These are phyloP conservation scores for Petrea volubilis DNA, from an alignment of 257 asterid genomes.

Conservation along the genomic window DNA sequence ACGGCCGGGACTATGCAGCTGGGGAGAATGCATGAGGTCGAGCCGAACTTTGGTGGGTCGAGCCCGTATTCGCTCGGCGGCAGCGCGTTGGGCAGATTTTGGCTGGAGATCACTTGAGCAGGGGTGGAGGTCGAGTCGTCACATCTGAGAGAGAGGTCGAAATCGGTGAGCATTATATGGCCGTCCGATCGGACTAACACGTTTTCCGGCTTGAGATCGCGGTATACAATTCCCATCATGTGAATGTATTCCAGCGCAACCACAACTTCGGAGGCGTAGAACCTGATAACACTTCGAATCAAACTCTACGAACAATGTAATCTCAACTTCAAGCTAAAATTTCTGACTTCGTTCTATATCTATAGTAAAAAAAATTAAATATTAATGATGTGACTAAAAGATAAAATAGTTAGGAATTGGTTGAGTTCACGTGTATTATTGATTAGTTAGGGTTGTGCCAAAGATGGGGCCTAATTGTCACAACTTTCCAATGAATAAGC, in stretches of 20 bases:
- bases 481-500: neutral
- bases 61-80: conserved; percentile 34
- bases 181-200: conserved; percentile 78
- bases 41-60: conserved; percentile 46
- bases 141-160: conserved; percentile 71
- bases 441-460: conserved; percentile 18
- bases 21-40: conserved; percentile 82
- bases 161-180: conserved; percentile 84
- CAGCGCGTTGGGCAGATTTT: conserved; percentile 30
- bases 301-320: no score
- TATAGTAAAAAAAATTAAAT: no score
- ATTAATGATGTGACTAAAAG: no score
- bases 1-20: conserved; percentile 71
- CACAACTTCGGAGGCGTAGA: conserved; percentile 76
- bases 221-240: conserved; percentile 85
- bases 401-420: neutral
- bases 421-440: conserved; percentile 4
- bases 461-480: conserved; percentile 19
- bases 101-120: conserved; percentile 56
- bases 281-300: conserved; percentile 34
- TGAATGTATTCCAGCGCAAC: conserved; percentile 80
- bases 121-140: conserved; percentile 71
- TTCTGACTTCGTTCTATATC: no score
- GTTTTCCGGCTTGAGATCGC: conserved; percentile 84
- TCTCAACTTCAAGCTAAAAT: no score